Evolutionary conservation across 2,329 filamentous ascomycete genomes (phyloP), one percentile per base, ranked within the genome.

Genomic region (Pseudocercospora pini-densiflorae): DNA sequence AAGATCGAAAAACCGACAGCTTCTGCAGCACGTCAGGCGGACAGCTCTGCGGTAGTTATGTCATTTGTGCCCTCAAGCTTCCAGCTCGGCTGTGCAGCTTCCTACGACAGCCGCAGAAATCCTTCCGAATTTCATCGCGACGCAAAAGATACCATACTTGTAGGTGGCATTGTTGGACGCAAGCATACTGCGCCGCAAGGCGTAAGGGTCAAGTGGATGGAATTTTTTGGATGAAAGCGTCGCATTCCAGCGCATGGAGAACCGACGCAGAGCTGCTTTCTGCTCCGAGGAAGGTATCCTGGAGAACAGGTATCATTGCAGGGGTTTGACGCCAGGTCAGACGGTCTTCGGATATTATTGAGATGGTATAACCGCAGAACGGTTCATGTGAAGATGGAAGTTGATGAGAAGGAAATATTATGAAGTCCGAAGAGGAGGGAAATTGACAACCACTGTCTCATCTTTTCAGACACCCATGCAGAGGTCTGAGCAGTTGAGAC

Each of bases 61-160:
- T 55, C 51, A 55, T 33, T 54, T 27, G 19, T 51, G 5, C 47
- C 47, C 19, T 27, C 19, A 21, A 23, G 47, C 47, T 23, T 51
- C 47, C 47, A 51, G 47, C 47, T 24, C 47, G 47, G 47, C 47
- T 23, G 51, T 55, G 51, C 51, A 55, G 51, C 51, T 55, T 51
- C 47, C 47, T 51, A 27, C 23, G 24, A 31, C 51, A 55, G 51
- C 51, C 51, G 51, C 51, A 55, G 24, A 31, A 55, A 55, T 55
- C 51, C 51, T 55, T 55, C 27, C 19, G 47, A 51, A 51, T 5
- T 21, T 27, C 21, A 23, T 21, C 19, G 21, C 51, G 23, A n/a
- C 23, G 51, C 24, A n/a, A 31, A 31, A n/a, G 27, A 31, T n/a
- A 24, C 8, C 51, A 55, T 31, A 31, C 27, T 4, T 21, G 8